Percentiles rank a stretch among this genome's conserved stretches.
These are phyloP conservation scores for Lepidium africanum DNA, from an alignment of 345 rosid genomes.

Conservation along the genomic window DNA sequence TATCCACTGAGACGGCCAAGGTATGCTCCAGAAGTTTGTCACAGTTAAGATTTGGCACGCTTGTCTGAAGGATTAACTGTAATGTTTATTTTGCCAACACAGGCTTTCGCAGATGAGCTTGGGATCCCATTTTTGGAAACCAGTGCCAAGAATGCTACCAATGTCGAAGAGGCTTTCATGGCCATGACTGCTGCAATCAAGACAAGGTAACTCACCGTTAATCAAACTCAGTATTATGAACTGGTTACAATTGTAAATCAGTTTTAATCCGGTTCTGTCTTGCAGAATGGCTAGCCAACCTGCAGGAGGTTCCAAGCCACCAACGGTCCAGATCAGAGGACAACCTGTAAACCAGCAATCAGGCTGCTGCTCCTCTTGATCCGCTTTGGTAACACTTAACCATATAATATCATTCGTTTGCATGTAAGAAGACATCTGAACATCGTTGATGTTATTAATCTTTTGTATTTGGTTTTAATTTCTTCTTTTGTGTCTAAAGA, in stretches of 20 bases:
- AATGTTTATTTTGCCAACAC: slow-evolving; percentile 5
- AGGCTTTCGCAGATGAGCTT: slow-evolving; percentile 74
- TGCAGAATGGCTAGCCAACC: slow-evolving; percentile 99
- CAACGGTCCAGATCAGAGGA: slow-evolving; percentile 91
- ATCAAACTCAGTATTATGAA: slow-evolving; percentile 4
- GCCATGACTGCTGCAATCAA: slow-evolving; percentile 77
- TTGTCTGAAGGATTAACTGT: not conserved
- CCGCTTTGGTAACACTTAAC: slow-evolving; percentile 9
- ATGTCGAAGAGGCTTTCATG: slow-evolving; percentile 75
- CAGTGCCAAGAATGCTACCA: slow-evolving; percentile 65
- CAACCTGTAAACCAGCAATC: slow-evolving; percentile 90
- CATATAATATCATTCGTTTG: slow-evolving; percentile 23
- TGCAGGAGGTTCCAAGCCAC: slow-evolving; percentile 61
- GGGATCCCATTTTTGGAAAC: slow-evolving; percentile 82
- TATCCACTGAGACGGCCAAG: slow-evolving; percentile 73
- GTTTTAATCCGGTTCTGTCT: not conserved
- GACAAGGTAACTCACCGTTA: slow-evolving; percentile 33
- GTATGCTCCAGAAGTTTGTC: slow-evolving; percentile 16
- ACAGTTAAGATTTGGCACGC: not conserved
- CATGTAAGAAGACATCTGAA: slow-evolving; percentile 10
- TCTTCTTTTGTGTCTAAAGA: slow-evolving; percentile 9
- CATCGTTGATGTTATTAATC: not conserved
- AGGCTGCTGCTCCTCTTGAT: slow-evolving; percentile 87
- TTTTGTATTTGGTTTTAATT: slow-evolving; percentile 6
- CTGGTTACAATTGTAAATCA: not conserved